These are phyloP conservation scores for Jatropha multifida DNA, from an alignment of 441 rosid genomes.

Conservation along the genomic window DNA sequence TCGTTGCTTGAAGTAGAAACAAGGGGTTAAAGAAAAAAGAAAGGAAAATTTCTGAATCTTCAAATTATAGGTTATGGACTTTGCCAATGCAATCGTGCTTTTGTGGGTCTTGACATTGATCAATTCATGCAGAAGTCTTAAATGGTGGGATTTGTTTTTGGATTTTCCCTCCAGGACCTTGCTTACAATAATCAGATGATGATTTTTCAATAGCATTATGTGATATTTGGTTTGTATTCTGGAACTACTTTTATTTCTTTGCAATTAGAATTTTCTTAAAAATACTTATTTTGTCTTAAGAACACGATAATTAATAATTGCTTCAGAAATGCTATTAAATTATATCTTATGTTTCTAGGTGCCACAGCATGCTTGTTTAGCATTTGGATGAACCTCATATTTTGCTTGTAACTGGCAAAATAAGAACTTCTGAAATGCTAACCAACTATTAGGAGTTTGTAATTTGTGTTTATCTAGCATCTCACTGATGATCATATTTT, in stretches of 20 bases:
- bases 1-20: no score
- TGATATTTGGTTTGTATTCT: background rate
- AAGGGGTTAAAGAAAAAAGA: no score
- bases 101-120: no score
- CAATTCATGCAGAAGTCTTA: no score
- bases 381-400: background rate
- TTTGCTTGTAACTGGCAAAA: background rate
- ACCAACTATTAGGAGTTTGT: background rate
- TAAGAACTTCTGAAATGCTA: background rate
- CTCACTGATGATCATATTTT: background rate
- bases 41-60: no score
- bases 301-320: background rate
- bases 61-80: no score
- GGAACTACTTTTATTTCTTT: background rate
- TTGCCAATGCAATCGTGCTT: no score
- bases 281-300: background rate
- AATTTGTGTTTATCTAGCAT: conserved; percentile 7
- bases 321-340: background rate
- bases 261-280: background rate
- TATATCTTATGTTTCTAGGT: background rate
- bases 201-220: background rate
- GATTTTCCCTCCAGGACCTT: background rate
- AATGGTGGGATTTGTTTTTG: background rate
- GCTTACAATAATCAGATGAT: background rate
- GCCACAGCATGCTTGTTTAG: background rate